These are phyloP conservation scores for Grosmannia penicillata DNA, from an alignment of 2,329 filamentous ascomycete species.

Conservation along the genomic window DNA sequence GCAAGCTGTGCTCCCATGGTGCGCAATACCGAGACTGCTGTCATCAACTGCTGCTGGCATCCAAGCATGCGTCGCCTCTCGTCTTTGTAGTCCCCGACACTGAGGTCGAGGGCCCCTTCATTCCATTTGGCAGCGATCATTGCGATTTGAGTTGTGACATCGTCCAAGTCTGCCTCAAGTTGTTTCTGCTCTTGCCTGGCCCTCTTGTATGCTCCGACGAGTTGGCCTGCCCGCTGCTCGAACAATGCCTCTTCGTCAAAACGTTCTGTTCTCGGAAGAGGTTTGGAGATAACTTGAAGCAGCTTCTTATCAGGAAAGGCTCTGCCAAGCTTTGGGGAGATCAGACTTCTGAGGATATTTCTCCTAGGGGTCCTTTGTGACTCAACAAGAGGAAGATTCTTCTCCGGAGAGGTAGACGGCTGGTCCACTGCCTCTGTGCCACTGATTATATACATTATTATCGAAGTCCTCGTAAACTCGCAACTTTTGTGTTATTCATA, in stretches of 20 bases:
- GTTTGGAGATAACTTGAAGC: not conserved
- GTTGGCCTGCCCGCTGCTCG: not conserved
- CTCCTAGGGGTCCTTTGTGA: not conserved
- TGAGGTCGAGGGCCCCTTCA: not conserved
- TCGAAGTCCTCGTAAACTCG: too few species aligned
- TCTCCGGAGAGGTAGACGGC: too few species aligned
- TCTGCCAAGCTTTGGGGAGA: not conserved
- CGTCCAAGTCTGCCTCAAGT: not conserved
- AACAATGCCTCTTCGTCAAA: not conserved
- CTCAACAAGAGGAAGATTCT: too few species aligned
- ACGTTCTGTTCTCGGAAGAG: not conserved
- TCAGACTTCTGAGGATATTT: not conserved
- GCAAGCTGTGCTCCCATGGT: too few species aligned
- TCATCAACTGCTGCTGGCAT: too few species aligned
- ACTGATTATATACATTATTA: too few species aligned
- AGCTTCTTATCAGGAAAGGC: not conserved
- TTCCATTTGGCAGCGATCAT: not conserved
- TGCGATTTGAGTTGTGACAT: not conserved
- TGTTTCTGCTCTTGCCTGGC: not conserved
- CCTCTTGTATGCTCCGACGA: not conserved
- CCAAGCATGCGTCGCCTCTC: too few species aligned
- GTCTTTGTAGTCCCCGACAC: too few species aligned
- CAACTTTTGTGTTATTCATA: too few species aligned
- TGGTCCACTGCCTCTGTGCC: too few species aligned
- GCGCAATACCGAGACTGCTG: too few species aligned